Conservation (phyloP, 805 yeast species). For the Metschnikowia cubensis region DNA sequence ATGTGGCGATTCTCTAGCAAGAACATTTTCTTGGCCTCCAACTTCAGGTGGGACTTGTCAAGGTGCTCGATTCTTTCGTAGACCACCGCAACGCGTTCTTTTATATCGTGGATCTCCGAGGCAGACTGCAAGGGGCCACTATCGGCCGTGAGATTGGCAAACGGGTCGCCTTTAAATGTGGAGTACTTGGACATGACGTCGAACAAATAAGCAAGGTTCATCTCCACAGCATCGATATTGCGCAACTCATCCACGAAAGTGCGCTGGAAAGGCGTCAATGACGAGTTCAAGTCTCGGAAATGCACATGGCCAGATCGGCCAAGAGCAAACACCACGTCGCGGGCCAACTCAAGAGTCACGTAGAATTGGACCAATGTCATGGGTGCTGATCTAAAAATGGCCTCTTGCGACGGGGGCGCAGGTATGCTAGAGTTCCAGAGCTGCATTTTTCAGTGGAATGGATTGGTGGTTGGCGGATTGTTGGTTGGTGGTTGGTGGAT, state of each 20-base stretch:
- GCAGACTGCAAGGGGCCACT: slow-evolving; percentile 36
- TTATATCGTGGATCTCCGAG: slow-evolving; percentile 34
- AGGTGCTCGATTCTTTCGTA: slow-evolving; percentile 34
- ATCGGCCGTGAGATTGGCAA: slow-evolving; percentile 43
- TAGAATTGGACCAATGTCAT: slow-evolving; percentile 48
- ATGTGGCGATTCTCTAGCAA: slow-evolving; percentile 36
- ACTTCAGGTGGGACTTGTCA: slow-evolving; percentile 28
- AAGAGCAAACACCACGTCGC: slow-evolving; percentile 37
- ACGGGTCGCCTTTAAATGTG: slow-evolving; percentile 24
- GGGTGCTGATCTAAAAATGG: slow-evolving; percentile 45
- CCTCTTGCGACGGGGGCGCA: slow-evolving; percentile 23
- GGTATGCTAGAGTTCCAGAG: slow-evolving; percentile 2
- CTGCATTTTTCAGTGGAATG: slow-evolving; percentile 3
- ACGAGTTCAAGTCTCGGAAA: slow-evolving; percentile 47
- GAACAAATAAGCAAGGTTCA: slow-evolving; percentile 27
- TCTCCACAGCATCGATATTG: slow-evolving; percentile 30
- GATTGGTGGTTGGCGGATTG: background rate
- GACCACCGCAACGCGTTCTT: slow-evolving; percentile 21
- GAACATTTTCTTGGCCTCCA: slow-evolving; percentile 23
- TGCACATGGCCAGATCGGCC: slow-evolving; percentile 41
- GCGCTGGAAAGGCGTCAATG: slow-evolving; percentile 43
- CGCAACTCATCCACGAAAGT: slow-evolving; percentile 42
- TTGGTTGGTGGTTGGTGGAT: background rate
- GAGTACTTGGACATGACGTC: slow-evolving; percentile 29
- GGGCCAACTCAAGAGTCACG: slow-evolving; percentile 43